phyloP scores from a whole-genome alignment of 306 rosid species.

The Lablab purpureus region DNA sequence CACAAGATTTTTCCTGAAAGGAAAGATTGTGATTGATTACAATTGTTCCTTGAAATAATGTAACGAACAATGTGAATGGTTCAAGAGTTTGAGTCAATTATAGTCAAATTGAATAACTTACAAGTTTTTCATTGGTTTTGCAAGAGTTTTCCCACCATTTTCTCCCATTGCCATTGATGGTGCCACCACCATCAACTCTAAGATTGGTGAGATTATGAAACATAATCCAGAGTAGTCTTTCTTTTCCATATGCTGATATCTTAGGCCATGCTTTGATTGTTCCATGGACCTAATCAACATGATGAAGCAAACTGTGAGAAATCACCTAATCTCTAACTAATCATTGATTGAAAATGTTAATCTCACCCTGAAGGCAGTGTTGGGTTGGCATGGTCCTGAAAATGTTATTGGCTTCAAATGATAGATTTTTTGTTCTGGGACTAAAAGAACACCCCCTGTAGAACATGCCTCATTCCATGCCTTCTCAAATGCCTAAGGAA shows the following conservation, averaged over 20 bases:
- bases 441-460: slow-evolving; percentile 49
- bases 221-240: slow-evolving; percentile 59
- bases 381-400: slow-evolving; percentile 76
- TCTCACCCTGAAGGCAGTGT: slow-evolving; percentile 61
- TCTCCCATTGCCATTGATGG: slow-evolving; percentile 79
- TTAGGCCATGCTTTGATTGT: slow-evolving; percentile 71
- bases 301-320: slow-evolving; percentile 21
- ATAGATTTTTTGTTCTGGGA: slow-evolving; percentile 57
- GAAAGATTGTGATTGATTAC: too few relatives aligned
- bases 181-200: slow-evolving; percentile 71
- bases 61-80: neutral
- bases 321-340: slow-evolving; percentile 6
- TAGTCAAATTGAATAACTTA: slow-evolving; percentile 38
- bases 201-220: slow-evolving; percentile 55
- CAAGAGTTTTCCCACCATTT: slow-evolving; percentile 91
- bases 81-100: neutral
- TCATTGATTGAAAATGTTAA: neutral
- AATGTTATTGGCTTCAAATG: slow-evolving; percentile 69
- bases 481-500: slow-evolving; percentile 63
- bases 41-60: too few relatives aligned
- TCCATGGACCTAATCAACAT: slow-evolving; percentile 62
- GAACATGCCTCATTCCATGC: slow-evolving; percentile 81
- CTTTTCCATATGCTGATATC: slow-evolving; percentile 54
- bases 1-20: too few relatives aligned
- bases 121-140: slow-evolving; percentile 67